Evolutionary conservation across 768 basidiomycete genomes (phyloP).

Genomic region (Clathrus columnatus): DNA sequence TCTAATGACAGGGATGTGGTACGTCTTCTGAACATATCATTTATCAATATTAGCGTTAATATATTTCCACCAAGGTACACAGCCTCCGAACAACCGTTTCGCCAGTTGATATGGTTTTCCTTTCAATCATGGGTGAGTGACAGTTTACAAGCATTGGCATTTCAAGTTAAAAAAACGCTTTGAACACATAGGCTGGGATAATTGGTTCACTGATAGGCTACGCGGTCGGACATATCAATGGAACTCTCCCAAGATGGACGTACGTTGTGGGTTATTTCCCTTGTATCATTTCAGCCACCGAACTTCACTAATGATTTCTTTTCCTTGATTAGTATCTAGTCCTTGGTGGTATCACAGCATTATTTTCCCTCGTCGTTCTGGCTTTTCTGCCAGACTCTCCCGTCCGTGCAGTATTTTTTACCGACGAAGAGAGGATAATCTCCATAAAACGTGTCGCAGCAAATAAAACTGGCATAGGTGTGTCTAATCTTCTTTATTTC

Average conservation of each 20-base stretch:
- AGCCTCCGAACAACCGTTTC: conserved; percentile 20
- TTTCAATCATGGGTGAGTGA: conserved; percentile 8
- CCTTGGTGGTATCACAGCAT: conserved; percentile 8
- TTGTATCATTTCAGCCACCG: not conserved
- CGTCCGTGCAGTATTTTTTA: conserved; percentile 18
- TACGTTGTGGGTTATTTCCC: conserved; percentile 17
- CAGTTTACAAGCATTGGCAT: not conserved
- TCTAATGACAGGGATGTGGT: conserved; percentile 26
- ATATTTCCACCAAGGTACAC: conserved; percentile 11
- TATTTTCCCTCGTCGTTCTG: conserved; percentile 15
- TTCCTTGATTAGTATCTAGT: not conserved
- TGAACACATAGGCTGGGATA: conserved; percentile 14
- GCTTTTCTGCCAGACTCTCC: conserved; percentile 21
- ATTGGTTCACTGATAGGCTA: conserved; percentile 23
- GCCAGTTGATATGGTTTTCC: conserved; percentile 24
- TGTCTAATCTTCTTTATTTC: conserved; percentile 3
- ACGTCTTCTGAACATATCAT: conserved; percentile 4
- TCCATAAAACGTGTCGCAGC: conserved; percentile 19
- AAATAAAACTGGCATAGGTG: conserved; percentile 23
- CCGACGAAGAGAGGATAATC: conserved; percentile 16
- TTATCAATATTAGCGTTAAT: not conserved
- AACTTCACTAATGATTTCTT: not conserved
- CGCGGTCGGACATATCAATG: conserved; percentile 20
- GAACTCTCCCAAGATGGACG: conserved; percentile 21
- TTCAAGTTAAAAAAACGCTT: no score